phyloP scores from a whole-genome alignment of 140 eudicot species.

The Bidens hawaiensis region DNA sequence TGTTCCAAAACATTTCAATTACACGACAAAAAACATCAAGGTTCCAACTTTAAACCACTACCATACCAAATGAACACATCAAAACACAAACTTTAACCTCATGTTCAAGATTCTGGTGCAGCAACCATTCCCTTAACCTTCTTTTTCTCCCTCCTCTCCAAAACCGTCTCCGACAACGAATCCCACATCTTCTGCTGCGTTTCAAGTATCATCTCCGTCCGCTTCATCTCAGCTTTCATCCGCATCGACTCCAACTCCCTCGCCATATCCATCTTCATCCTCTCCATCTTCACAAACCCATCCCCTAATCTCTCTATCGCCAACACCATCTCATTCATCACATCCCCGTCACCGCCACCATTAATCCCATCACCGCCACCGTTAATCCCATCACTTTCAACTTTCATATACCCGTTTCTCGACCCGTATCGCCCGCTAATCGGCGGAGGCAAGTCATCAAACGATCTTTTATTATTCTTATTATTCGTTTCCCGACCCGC shows the following conservation, averaged over 20 bases:
- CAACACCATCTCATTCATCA: conserved; percentile 47
- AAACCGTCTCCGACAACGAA: conserved; percentile 40
- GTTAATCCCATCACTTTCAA: background rate
- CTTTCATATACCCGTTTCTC: conserved; percentile 32
- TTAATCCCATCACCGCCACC: background rate
- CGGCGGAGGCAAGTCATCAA: conserved; percentile 22
- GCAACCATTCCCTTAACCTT: conserved; percentile 51
- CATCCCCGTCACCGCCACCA: no score
- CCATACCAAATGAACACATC: background rate
- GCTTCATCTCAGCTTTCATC: conserved; percentile 85
- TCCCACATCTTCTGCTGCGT: conserved; percentile 67
- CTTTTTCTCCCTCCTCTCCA: conserved; percentile 40
- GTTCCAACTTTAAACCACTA: background rate
- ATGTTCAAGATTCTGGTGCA: conserved; percentile 33
- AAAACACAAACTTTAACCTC: background rate
- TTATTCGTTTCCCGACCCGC: no score
- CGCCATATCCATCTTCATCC: conserved; percentile 84
- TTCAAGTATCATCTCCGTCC: conserved; percentile 72
- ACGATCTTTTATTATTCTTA: no score
- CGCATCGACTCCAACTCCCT: conserved; percentile 67
- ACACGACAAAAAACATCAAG: conserved; percentile 4
- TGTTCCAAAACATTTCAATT: background rate
- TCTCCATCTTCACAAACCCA: conserved; percentile 80
- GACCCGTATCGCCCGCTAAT: conserved; percentile 27
- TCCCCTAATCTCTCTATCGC: conserved; percentile 68